Evolutionary conservation across 2,329 filamentous ascomycete species (phyloP).

Genomic region (Rutstroemia sp.): DNA sequence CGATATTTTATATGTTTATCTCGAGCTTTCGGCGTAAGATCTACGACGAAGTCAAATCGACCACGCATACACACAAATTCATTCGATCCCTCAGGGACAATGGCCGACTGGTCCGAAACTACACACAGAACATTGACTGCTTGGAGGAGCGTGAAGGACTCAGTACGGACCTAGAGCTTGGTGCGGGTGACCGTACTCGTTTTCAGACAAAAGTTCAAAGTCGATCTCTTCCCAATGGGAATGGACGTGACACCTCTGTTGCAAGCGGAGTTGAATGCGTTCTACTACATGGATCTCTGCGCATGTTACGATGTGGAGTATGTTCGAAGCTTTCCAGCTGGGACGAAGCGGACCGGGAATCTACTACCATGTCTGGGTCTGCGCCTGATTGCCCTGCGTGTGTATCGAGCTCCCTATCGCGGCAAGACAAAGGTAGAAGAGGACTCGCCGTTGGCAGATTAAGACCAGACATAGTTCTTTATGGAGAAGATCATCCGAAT

Average conservation of each 20-base stretch:
- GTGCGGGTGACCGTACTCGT: conserved; percentile 53
- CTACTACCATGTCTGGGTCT: conserved; percentile 46
- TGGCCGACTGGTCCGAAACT: conserved; percentile 62
- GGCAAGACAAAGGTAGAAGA: conserved; percentile 59
- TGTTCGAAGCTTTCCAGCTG: conserved; percentile 51
- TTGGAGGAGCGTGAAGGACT: conserved; percentile 65
- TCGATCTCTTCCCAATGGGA: conserved; percentile 27
- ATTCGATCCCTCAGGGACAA: conserved; percentile 59
- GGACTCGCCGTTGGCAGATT: conserved; percentile 61
- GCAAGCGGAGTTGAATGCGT: conserved; percentile 40
- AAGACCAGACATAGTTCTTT: conserved; percentile 66
- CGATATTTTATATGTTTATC: conserved; percentile 66
- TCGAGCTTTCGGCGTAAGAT: conserved; percentile 60
- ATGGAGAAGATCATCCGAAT: conserved; percentile 65
- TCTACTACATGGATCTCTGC: conserved; percentile 65
- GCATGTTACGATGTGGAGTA: conserved; percentile 55
- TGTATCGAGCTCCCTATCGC: conserved; percentile 51
- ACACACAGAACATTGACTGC: conserved; percentile 70
- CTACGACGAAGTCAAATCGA: conserved; percentile 45
- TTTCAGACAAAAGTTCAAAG: conserved; percentile 44
- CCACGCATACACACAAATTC: conserved; percentile 61
- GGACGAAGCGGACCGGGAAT: conserved; percentile 45
- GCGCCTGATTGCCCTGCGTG: conserved; percentile 64
- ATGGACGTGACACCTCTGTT: conserved; percentile 18
- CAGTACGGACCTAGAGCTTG: conserved; percentile 52